phyloP scores from a whole-genome alignment of 228 moss, liverwort and hornwort genomes.

The Sphagnum fallax region DNA sequence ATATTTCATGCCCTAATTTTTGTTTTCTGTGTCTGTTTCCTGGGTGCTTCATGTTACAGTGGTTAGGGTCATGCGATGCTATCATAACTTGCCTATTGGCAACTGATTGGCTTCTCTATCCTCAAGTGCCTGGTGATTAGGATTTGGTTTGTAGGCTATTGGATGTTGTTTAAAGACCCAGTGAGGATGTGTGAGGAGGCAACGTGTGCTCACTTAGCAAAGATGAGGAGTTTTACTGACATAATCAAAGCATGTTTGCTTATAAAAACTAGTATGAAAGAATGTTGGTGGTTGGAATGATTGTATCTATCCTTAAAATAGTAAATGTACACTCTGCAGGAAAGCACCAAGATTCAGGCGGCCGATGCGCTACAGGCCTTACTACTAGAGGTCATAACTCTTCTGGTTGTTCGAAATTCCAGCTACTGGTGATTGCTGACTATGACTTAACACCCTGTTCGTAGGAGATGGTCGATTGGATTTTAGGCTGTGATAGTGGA shows the following conservation, averaged over 20 bases:
- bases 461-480: not conserved
- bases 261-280: not conserved
- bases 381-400: slow-evolving; percentile 21
- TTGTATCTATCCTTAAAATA: not conserved
- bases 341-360: slow-evolving; percentile 58
- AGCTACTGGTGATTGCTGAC: not conserved
- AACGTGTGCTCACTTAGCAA: no score
- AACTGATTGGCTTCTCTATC: not conserved
- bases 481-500: not conserved
- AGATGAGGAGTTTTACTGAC: not conserved
- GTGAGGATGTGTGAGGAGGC: no score
- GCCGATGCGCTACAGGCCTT: slow-evolving; percentile 58
- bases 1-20: slow-evolving; percentile 34
- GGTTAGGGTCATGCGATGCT: not conserved
- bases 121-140: not conserved
- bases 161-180: not conserved
- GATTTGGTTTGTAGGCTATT: not conserved
- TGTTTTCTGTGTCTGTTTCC: not conserved
- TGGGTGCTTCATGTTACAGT: not conserved
- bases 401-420: slow-evolving; percentile 6
- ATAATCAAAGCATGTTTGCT: not conserved
- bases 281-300: not conserved
- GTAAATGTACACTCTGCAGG: slow-evolving; percentile 15
- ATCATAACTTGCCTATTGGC: not conserved
- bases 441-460: not conserved